Base-by-base conservation (phyloP, 2,329 filamentous ascomycete species). In the Neopestalotiopsis sp. region DNA sequence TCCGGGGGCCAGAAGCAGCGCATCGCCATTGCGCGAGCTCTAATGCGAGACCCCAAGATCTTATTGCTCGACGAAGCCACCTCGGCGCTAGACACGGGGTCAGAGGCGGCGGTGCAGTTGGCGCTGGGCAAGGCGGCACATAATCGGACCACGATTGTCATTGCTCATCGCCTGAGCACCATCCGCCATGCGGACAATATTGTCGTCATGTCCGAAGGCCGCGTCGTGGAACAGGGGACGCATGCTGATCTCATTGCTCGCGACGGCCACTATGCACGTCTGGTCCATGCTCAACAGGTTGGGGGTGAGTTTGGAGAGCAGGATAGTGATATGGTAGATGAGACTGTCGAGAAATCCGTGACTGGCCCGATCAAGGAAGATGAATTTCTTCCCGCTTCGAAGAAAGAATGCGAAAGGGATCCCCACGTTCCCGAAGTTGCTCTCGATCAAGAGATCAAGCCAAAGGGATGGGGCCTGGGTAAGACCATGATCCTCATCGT, bases 151-250 rank as follows among this genome's bases (percentile, higher is more conserved):
- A 98, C 95, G 0, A 95, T 98, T 71, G 94, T 94, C 0, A 94
- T 98, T 1, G 95, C 95, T 2, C 95, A 98, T 81, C 86, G 95
- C 32, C 83, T 98, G 6, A 93, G 90, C 74, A 97, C 95, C 0
- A 97, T 98, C 68, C 93, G 97, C 76, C 94, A 95, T 78, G 95
- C 95, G 0, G 94, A 98, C 77, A 84, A 94, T 56, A 98, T 98
- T 72, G 97, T 95, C 71, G 95, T 98, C 14, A 94, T 98, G 77
- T 94, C 97, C 78, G 89, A 92, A 73, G 95, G 95, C 9, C 86
- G 88, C 69, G 89, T 98, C 56, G 91, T 95, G 1, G 95, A 98
- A 83, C 87, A 88, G 72, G 95, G 95, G 1, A 93, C 89, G 12
- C 95, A 97, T 77, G 76, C 81, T 0, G 91, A 93, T 76, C 77